Evolutionary conservation across 352 stramenopile species (phyloP).

Genomic region (Saprolegnia parasitica): DNA sequence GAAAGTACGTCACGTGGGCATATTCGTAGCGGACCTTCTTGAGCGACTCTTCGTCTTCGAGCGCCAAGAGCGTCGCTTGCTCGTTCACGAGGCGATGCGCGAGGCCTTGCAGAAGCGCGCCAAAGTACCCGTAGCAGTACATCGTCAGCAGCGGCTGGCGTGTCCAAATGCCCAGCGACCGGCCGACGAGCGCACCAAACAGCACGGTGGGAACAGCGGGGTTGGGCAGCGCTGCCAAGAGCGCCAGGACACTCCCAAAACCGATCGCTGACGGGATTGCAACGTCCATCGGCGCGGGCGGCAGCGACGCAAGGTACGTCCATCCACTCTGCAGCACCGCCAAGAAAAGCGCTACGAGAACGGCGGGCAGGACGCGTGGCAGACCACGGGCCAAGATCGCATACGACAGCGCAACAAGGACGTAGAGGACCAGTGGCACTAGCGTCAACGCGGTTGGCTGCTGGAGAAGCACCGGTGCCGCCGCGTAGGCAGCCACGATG

Average conservation of each 20-base stretch:
- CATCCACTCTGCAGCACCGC: not conserved
- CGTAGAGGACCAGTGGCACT: not conserved
- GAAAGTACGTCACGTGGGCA: constrained; percentile 22
- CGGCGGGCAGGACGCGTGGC: not conserved
- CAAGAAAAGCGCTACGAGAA: not conserved
- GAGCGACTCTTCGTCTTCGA: constrained; percentile 2
- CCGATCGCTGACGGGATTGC: too few relatives aligned
- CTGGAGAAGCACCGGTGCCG: not conserved
- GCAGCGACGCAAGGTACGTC: not conserved
- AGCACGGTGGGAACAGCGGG: not conserved
- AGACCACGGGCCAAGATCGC: not conserved
- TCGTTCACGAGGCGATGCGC: constrained; percentile 5
- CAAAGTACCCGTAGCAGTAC: constrained; percentile 23
- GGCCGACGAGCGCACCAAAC: constrained; percentile 11
- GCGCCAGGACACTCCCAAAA: not conserved
- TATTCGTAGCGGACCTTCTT: constrained; percentile 25
- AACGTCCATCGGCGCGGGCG: too few relatives aligned
- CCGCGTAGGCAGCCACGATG: not conserved
- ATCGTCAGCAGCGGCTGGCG: constrained; percentile 12
- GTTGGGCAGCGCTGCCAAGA: not conserved
- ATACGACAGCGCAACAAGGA: not conserved
- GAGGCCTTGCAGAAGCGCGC: constrained; percentile 5
- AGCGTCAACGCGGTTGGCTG: not conserved
- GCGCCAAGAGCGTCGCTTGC: constrained; percentile 4
- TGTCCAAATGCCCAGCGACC: not conserved